These are phyloP conservation scores for Penicillium argentinense DNA, from an alignment of 495 filamentous ascomycete species.

Conservation along the genomic window DNA sequence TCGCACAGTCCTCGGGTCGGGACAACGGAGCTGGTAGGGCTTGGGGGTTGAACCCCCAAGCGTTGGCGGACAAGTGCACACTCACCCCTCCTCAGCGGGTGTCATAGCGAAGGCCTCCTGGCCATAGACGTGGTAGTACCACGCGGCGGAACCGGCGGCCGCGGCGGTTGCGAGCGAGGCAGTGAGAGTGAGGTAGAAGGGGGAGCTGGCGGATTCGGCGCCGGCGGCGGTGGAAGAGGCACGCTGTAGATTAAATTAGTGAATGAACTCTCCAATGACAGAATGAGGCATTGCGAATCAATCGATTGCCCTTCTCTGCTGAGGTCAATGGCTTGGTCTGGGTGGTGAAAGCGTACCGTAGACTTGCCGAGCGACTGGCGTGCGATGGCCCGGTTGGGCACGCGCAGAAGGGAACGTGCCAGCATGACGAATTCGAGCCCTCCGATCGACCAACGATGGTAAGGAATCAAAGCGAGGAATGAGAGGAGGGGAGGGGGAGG, in stretches of 20 bases:
- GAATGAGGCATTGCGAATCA: constrained; percentile 11
- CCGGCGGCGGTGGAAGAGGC: constrained; percentile 50
- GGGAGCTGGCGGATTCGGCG: constrained; percentile 49
- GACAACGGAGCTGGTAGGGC: constrained; percentile 21
- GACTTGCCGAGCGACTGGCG: constrained; percentile 51
- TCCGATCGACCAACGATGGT: constrained; percentile 39
- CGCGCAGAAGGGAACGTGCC: constrained; percentile 79
- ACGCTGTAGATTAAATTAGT: constrained; percentile 36
- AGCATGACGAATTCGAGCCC: constrained; percentile 64
- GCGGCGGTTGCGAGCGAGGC: constrained; percentile 78
- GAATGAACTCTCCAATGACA: constrained; percentile 4
- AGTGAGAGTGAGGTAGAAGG: constrained; percentile 69
- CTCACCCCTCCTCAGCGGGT: constrained; percentile 95
- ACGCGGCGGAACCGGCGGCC: constrained; percentile 83
- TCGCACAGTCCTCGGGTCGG: constrained; percentile 33
- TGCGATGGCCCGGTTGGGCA: constrained; percentile 72
- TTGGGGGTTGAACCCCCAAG: constrained; percentile 10
- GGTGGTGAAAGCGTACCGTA: constrained; percentile 42
- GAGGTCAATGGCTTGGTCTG: constrained; percentile 31
- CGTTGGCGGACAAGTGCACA: constrained; percentile 24
- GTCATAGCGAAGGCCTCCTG: constrained; percentile 84
- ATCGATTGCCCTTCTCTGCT: constrained; percentile 35
- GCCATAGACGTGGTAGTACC: constrained; percentile 96
- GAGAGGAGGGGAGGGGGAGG: constrained; percentile 32
- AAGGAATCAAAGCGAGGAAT: constrained; percentile 30